Base-by-base conservation (phyloP, 768 basidiomycete species). In the Tricholoma matsutake region DNA sequence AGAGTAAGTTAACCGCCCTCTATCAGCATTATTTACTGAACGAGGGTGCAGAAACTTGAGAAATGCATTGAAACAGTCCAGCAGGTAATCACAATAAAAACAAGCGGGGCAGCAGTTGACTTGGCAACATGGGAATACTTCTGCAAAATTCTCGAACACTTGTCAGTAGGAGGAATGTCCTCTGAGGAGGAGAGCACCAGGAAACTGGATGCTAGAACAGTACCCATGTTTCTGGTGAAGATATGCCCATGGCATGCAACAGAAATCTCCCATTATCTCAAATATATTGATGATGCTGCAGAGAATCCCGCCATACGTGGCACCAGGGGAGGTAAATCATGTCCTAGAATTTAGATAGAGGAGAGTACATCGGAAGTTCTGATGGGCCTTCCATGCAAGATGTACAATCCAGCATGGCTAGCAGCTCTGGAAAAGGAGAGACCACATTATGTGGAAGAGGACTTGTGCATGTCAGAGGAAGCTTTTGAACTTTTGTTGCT, bases 61-160 rank as follows among this genome's bases (percentile, higher is more conserved):
- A 39, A 39, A 39, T 39, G 37, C 14, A 39, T 39, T 4, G 13
- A 9, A 14, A 39, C 37, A 6, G 37, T 39, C 13, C 6, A 39
- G 14, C 6, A 39, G 4, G 37, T 39, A 4, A 39, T 39, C 14
- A 11, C 14, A 16, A 9, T 39, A 9, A 39, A 39, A 39, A 39
- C 37, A 39, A 39, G 37, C 14, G 6, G 13, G 37, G 13, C 3
- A 3, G 14, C 37, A 39, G 25, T 39, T 39, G 37, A 9, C 37
- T 16, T 39, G 14, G 13, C 37, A 39, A 39, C 37, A 9, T 39
- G 61, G 66, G 13, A 64, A 60, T 16, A 31, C 62, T 13, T 63
- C 65, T 37, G 61, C 6, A 39, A 39, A 11, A 63, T 18, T 59
- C 65, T 9, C 61, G 32, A 34, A 10, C 13, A 39, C 14, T 39